A percentile compares a stretch with the other conserved stretches of the same genome.
phyloP scores from a whole-genome alignment of 140 eudicot species.

The Erigeron philadelphicus region DNA sequence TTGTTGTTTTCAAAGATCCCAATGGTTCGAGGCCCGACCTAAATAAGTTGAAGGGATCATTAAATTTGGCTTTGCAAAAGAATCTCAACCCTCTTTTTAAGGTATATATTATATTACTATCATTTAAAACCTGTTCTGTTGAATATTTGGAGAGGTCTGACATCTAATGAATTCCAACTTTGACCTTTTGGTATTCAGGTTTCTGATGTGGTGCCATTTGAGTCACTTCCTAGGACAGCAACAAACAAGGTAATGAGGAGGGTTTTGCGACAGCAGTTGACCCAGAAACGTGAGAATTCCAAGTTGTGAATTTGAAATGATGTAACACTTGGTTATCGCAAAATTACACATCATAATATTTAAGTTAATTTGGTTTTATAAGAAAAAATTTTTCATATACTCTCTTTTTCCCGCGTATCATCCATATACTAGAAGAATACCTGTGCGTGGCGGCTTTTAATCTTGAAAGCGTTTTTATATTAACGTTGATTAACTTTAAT shows the following conservation, averaged over 20 bases:
- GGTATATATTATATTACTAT: constrained; percentile 37
- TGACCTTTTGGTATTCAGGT: constrained; percentile 43
- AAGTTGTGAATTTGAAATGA: constrained; percentile 37
- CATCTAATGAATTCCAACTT: constrained; percentile 5
- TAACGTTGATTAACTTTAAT: no score
- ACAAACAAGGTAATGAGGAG: constrained; percentile 95
- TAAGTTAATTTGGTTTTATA: no score
- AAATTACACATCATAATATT: no score
- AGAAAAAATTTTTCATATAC: no score
- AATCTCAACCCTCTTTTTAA: constrained; percentile 79
- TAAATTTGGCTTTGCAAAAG: constrained; percentile 70
- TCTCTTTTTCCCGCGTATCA: no score
- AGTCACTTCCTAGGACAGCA: constrained; percentile 91
- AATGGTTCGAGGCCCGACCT: constrained; percentile 31
- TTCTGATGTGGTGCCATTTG: constrained; percentile 42
- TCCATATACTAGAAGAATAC: no score
- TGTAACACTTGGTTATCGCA: not conserved
- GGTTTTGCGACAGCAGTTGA: constrained; percentile 72
- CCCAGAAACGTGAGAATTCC: constrained; percentile 37
- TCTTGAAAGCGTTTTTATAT: no score
- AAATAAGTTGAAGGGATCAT: constrained; percentile 35
- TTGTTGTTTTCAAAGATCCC: constrained; percentile 59
- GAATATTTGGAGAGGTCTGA: not conserved
- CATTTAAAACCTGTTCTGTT: constrained; percentile 1
- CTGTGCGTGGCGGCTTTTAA: no score